phyloP scores from a whole-genome alignment of 352 stramenopile species.

The Phytophthora citrophthora region DNA sequence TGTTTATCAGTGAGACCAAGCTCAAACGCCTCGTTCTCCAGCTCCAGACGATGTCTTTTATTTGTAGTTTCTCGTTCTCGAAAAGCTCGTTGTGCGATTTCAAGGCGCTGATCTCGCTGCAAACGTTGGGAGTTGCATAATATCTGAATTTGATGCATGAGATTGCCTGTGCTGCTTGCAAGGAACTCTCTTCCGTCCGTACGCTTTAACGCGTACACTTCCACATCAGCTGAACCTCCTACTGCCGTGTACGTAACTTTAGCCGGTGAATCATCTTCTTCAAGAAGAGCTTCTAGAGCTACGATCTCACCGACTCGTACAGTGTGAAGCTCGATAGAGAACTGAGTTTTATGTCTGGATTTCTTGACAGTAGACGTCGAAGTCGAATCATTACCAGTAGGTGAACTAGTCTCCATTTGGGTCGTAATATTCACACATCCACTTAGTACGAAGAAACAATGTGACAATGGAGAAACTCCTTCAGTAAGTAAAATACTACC shows the following conservation, averaged over 20 bases:
- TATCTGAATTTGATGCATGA: conserved; percentile 11
- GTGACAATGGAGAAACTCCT: conserved; percentile 17
- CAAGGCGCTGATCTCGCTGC: conserved; percentile 24
- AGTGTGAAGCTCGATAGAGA: conserved; percentile 47
- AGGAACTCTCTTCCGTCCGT: conserved; percentile 24
- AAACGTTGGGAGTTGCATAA: conserved; percentile 19
- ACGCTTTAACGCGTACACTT: conserved; percentile 51
- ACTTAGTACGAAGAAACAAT: conserved; percentile 52
- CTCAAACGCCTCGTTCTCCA: conserved; percentile 29
- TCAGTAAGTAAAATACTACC: conserved; percentile 44
- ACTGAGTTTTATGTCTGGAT: conserved; percentile 18
- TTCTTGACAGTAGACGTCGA: conserved; percentile 25
- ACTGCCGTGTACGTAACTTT: conserved; percentile 29
- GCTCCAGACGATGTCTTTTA: conserved; percentile 18
- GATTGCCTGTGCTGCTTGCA: conserved; percentile 3
- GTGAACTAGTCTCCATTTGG: conserved; percentile 23
- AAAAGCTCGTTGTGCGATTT: conserved; percentile 19
- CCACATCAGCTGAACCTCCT: conserved; percentile 44
- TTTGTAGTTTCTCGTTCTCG: conserved; percentile 8
- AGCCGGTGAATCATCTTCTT: conserved; percentile 19
- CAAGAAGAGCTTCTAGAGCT: conserved; percentile 42
- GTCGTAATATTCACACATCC: conserved; percentile 42
- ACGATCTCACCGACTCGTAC: conserved; percentile 41
- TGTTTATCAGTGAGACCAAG: conserved; percentile 27
- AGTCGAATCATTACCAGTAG: background rate